phyloP scores from a whole-genome alignment of 495 filamentous ascomycete genomes.

The Hyaloscypha hepaticicola region DNA sequence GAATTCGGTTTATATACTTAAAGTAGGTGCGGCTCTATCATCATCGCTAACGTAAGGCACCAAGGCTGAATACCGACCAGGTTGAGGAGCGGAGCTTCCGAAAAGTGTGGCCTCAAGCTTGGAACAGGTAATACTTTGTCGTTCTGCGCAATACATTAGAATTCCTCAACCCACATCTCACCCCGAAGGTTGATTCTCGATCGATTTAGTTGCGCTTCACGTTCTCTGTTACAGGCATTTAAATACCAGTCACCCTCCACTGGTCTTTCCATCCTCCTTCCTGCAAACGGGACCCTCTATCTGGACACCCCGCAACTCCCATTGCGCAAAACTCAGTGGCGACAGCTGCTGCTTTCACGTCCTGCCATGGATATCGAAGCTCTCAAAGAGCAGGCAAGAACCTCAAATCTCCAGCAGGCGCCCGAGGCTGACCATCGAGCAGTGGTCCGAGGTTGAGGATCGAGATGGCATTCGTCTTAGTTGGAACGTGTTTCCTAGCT shows the following conservation, averaged over 20 bases:
- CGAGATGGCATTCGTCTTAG: constrained; percentile 94
- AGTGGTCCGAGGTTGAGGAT: constrained; percentile 95
- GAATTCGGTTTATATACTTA: too few relatives aligned
- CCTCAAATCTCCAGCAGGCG: too few relatives aligned
- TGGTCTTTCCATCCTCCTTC: not conserved
- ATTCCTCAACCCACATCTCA: not conserved
- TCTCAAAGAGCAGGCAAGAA: constrained; percentile 72
- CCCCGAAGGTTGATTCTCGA: not conserved
- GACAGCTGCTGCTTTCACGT: not conserved
- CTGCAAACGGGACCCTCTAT: not conserved
- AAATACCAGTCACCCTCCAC: not conserved
- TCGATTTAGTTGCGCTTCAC: not conserved
- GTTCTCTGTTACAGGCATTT: not conserved
- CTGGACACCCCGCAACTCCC: not conserved
- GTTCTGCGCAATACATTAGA: not conserved
- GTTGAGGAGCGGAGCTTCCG: not conserved
- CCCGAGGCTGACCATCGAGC: not conserved
- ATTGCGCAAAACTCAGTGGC: not conserved
- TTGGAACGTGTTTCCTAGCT: constrained; percentile 99
- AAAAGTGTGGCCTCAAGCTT: not conserved
- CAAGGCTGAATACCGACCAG: too few relatives aligned
- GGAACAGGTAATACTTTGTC: not conserved
- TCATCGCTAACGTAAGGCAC: too few relatives aligned
- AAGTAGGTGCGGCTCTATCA: too few relatives aligned
- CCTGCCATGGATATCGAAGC: constrained; percentile 53